Conservation (phyloP, 495 filamentous ascomycete genomes). For the Daldinia decipiens region DNA sequence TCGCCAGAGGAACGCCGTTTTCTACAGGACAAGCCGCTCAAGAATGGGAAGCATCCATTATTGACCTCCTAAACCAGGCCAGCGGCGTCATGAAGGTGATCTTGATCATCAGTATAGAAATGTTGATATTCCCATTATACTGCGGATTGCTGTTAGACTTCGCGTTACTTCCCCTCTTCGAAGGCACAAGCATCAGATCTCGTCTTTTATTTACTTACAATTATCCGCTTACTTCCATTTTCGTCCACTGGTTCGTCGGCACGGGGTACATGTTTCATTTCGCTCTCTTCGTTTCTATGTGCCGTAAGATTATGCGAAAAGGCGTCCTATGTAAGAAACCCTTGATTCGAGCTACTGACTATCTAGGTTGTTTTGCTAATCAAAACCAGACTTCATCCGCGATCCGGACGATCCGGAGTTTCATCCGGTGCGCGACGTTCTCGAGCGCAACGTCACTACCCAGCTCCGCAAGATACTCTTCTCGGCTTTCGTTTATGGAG, state of each 20-base stretch:
- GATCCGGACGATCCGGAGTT: constrained; percentile 99
- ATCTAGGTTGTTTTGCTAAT: constrained; percentile 41
- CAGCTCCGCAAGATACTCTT: constrained; percentile 97
- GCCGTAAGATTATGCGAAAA: constrained; percentile 92
- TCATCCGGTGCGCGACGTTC: constrained; percentile 95
- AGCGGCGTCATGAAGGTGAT: constrained; percentile 98
- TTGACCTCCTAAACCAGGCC: constrained; percentile 89
- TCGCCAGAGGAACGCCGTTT: constrained; percentile 73
- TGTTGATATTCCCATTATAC: constrained; percentile 96
- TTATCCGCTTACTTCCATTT: constrained; percentile 86
- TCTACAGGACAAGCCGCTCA: constrained; percentile 71
- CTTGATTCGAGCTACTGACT: constrained; percentile 1
- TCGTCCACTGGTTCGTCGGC: constrained; percentile 98
- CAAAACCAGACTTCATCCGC: constrained; percentile 83
- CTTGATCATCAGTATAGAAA: constrained; percentile 98
- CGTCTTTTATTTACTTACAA: constrained; percentile 77
- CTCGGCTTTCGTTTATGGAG: constrained; percentile 94
- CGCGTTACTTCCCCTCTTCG: constrained; percentile 89
- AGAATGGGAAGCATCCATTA: constrained; percentile 77
- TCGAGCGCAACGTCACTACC: constrained; percentile 90
- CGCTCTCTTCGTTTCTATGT: constrained; percentile 98
- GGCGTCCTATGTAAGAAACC: constrained; percentile 84
- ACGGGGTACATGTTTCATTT: constrained; percentile 99
- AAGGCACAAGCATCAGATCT: constrained; percentile 76
- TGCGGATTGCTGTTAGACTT: constrained; percentile 91